Evolutionary conservation across 495 filamentous ascomycete species (phyloP), one percentile per base, ranked within the genome.

Genomic region (Penicillium paxilli): DNA sequence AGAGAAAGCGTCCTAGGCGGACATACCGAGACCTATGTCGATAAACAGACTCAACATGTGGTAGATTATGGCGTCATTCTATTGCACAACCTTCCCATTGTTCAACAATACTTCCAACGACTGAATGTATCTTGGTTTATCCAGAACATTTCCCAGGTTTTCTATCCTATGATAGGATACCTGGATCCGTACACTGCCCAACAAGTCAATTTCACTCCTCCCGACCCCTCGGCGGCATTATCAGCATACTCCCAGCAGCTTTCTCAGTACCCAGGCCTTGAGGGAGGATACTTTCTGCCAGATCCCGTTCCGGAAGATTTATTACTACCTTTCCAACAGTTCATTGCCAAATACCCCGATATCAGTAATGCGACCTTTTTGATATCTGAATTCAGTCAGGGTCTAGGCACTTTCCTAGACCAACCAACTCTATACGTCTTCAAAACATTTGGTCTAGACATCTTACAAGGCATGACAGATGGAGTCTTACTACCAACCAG

Each of bases 241-340:
- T 68, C 64, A 40, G 65, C 66, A 1, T 67, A 77, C 14, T 73
- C 74, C 46, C 47, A 74, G 12, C 56, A 54, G 44, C 76, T 76
- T 48, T 73, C 75, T 47, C 59, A 69, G 21, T 63, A 54, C 52
- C 28, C 54, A 23, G 32, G 48, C 6, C 49, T 66, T 28, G 61
- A 72, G 28, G 44, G 60, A 6, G 80, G 78, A 0, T 65, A 71
- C 16, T 66, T 76, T 25, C 70, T 84, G 4, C 79, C 79, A 0
- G 57, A 80, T 23, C 75, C 78, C 2, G 70, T 84, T 0, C 81
- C 81, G 0, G 73, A 72, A 16, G 82, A 82, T 9, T 57, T 84
- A 4, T 61, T 80, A 1, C 60, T 80, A 1, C 71, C 80, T 12
- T 82, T 79, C 51, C 64, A 71, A 1, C 59, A 80, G 2, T 84